Evolutionary conservation across 2,329 filamentous ascomycete genomes (phyloP).

Genomic region (Pyricularia pennisetigena): DNA sequence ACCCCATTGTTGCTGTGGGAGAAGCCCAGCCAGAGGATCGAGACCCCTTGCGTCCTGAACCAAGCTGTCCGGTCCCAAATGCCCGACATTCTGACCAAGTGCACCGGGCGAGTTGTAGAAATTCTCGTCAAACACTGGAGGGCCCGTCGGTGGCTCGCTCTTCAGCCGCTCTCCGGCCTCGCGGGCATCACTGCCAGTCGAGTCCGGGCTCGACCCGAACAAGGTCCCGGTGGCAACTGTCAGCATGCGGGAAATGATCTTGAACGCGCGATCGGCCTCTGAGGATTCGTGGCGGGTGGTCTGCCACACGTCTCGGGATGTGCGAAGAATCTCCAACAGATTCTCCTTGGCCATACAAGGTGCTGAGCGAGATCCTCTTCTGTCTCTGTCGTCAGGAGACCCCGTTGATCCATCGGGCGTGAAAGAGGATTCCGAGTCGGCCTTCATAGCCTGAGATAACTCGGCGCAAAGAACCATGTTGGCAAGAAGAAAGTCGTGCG

Average conservation of each 20-base stretch:
- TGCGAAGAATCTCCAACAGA: slow-evolving; percentile 16
- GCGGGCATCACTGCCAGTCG: slow-evolving; percentile 4
- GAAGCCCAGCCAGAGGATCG: neutral
- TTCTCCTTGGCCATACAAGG: slow-evolving; percentile 12
- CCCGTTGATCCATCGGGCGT: neutral
- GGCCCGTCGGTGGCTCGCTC: neutral
- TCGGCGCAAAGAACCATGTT: slow-evolving; percentile 35
- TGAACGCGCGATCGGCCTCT: slow-evolving; percentile 19
- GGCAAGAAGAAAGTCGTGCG: slow-evolving; percentile 35
- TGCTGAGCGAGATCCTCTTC: neutral
- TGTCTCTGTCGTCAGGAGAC: neutral
- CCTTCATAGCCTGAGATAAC: slow-evolving; percentile 4
- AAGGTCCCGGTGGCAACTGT: slow-evolving; percentile 15
- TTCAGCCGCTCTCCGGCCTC: neutral
- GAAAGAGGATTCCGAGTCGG: neutral
- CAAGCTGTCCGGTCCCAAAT: neutral
- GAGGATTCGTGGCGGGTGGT: slow-evolving; percentile 13
- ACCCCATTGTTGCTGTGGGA: neutral
- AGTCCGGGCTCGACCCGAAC: slow-evolving; percentile 16
- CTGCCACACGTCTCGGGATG: slow-evolving; percentile 19
- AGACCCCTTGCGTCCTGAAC: neutral
- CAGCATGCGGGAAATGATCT: slow-evolving; percentile 21
- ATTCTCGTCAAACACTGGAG: neutral
- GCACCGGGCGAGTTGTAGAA: neutral
- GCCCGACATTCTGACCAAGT: neutral